These are phyloP conservation scores for Bassia scoparia DNA, from an alignment of 148 eudicot genomes.

Conservation along the genomic window DNA sequence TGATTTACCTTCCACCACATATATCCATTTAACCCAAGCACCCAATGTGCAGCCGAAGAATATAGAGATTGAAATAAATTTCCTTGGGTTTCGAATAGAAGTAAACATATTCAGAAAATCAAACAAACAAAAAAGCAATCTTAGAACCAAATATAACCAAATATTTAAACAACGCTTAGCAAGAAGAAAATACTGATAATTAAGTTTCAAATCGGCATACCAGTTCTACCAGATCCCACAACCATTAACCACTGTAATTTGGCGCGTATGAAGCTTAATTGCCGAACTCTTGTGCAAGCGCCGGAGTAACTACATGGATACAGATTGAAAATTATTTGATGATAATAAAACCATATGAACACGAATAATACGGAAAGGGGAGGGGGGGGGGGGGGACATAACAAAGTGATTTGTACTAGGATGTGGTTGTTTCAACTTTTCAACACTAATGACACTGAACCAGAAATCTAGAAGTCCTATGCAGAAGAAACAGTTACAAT, in stretches of 20 bases:
- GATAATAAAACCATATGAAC: conserved; percentile 1
- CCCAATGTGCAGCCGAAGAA: conserved; percentile 79
- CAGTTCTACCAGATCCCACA: conserved; percentile 42
- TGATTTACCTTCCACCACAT: conserved; percentile 97
- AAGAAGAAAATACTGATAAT: background rate
- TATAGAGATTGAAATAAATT: conserved; percentile 42
- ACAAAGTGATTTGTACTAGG: background rate
- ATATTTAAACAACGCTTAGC: too few species aligned
- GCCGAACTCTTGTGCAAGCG: conserved; percentile 78
- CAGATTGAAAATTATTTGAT: conserved; percentile 7
- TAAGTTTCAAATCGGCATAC: conserved; percentile 22
- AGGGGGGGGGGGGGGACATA: too few species aligned
- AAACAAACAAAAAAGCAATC: conserved; percentile 4
- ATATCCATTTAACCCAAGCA: conserved; percentile 88
- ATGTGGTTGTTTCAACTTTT: background rate
- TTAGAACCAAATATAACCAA: background rate
- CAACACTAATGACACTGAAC: too few species aligned
- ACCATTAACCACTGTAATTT: conserved; percentile 79
- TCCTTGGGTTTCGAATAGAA: too few species aligned
- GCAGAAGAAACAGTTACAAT: too few species aligned
- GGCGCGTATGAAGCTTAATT: conserved; percentile 57
- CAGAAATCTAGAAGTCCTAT: too few species aligned
- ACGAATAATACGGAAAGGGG: background rate
- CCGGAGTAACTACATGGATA: conserved; percentile 58
- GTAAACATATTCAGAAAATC: conserved; percentile 24